phyloP scores from a whole-genome alignment of 176 grass and related monocot genomes.

The Aegilops sharonensis region DNA sequence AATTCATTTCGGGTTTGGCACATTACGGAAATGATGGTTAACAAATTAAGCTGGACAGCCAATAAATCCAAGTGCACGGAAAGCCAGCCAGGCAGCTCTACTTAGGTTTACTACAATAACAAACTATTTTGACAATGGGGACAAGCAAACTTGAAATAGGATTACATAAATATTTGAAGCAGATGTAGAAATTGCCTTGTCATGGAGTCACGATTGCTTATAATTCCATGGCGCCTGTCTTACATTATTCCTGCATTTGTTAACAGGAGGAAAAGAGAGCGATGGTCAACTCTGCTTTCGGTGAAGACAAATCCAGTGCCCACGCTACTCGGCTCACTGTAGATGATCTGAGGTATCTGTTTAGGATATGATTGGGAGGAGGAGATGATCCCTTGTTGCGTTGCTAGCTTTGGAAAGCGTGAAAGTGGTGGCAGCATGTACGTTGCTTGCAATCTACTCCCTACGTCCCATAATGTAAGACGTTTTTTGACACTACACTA shows the following conservation, averaged over 20 bases:
- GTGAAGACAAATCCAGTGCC: slow-evolving; percentile 65
- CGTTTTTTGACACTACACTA: too few species aligned
- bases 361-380: slow-evolving; percentile 51
- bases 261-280: slow-evolving; percentile 90
- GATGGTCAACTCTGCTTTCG: slow-evolving; percentile 95
- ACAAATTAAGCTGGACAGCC: slow-evolving; percentile 1
- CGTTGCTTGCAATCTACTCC: not conserved
- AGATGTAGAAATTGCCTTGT: not conserved
- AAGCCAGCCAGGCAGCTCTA: not conserved
- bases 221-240: not conserved
- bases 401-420: not conserved
- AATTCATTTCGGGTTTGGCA: slow-evolving; percentile 1
- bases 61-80: not conserved
- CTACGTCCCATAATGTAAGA: too few species aligned
- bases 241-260: not conserved
- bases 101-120: not conserved
- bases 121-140: not conserved
- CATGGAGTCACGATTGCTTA: not conserved
- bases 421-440: not conserved
- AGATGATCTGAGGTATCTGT: slow-evolving; percentile 88
- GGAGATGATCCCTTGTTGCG: not conserved
- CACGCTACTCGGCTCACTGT: slow-evolving; percentile 68
- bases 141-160: not conserved
- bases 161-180: not conserved
- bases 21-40: not conserved